phyloP scores from a whole-genome alignment of 1,284 basidiomycete species.

The Malassezia slooffiae region DNA sequence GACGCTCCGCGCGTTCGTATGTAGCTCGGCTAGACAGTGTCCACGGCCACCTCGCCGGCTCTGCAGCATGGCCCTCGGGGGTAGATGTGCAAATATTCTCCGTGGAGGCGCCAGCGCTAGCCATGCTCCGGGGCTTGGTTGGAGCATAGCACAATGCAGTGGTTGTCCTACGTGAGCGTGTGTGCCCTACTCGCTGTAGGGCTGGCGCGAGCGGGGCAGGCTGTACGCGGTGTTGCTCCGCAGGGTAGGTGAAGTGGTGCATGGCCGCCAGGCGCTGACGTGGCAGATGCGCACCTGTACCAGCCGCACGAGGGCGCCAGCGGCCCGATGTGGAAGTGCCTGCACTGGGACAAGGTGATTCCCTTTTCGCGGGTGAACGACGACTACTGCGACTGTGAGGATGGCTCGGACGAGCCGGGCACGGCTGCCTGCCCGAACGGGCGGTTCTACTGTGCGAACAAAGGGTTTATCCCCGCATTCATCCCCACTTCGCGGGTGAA shows the following conservation, averaged over 20 bases:
- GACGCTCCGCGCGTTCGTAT: no score
- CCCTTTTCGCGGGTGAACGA: slow-evolving; percentile 73
- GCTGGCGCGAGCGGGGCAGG: no score
- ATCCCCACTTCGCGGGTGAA: slow-evolving; percentile 77
- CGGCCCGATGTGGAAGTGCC: slow-evolving; percentile 25
- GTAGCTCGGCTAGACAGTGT: no score
- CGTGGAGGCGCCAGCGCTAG: no score
- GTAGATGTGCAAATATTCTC: no score
- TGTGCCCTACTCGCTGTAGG: no score
- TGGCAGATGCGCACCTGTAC: slow-evolving; percentile 5
- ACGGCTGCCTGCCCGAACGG: slow-evolving; percentile 70
- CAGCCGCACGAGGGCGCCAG: slow-evolving; percentile 4
- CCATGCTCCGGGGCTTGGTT: no score
- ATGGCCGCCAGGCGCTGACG: no score
- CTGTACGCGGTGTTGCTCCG: slow-evolving; percentile 9
- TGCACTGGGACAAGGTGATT: slow-evolving; percentile 36
- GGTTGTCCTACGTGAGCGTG: no score
- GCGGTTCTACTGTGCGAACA: slow-evolving; percentile 76
- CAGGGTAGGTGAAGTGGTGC: slow-evolving; percentile 1
- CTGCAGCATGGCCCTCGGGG: no score
- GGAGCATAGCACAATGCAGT: no score
- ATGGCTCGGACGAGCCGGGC: slow-evolving; percentile 88
- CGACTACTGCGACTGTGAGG: slow-evolving; percentile 85
- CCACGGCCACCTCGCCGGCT: no score
- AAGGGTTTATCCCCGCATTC: slow-evolving; percentile 69